phyloP scores from a whole-genome alignment of 176 grass and related monocot genomes.

The Triticum monococcum region DNA sequence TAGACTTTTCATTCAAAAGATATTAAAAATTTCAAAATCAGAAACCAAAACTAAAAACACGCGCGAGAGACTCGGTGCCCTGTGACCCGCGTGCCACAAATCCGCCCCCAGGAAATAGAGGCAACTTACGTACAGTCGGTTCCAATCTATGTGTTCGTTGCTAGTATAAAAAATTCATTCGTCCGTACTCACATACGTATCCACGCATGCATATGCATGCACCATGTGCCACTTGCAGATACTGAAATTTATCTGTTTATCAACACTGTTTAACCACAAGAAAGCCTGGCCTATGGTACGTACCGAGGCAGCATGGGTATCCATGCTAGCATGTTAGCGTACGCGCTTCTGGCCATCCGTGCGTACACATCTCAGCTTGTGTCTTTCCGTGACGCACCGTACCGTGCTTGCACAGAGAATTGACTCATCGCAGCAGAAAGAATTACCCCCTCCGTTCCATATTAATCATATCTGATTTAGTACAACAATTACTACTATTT shows the following conservation, averaged over 20 bases:
- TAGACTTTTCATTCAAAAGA: too few relatives aligned
- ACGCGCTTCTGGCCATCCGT: neutral
- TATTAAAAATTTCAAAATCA: too few relatives aligned
- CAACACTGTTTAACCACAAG: neutral
- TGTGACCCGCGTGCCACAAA: too few relatives aligned
- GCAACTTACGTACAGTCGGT: too few relatives aligned
- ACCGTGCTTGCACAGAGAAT: neutral
- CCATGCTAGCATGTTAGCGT: neutral
- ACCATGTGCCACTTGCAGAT: neutral
- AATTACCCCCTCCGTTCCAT: neutral
- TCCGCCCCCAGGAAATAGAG: too few relatives aligned
- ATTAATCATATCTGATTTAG: too few relatives aligned
- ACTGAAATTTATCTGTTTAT: neutral
- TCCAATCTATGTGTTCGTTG: too few relatives aligned
- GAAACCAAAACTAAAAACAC: too few relatives aligned
- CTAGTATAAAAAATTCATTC: neutral
- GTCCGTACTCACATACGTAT: neutral
- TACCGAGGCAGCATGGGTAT: neutral
- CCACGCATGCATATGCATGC: neutral
- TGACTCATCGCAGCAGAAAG: neutral
- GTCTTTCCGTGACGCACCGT: neutral
- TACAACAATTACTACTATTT: too few relatives aligned
- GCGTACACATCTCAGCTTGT: neutral
- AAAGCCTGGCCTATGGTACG: neutral
- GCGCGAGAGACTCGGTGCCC: too few relatives aligned